Evolutionary conservation across 129 eudicot genomes (phyloP), one percentile per base, ranked within the genome.

Genomic region (Gnaphalium uliginosum): DNA sequence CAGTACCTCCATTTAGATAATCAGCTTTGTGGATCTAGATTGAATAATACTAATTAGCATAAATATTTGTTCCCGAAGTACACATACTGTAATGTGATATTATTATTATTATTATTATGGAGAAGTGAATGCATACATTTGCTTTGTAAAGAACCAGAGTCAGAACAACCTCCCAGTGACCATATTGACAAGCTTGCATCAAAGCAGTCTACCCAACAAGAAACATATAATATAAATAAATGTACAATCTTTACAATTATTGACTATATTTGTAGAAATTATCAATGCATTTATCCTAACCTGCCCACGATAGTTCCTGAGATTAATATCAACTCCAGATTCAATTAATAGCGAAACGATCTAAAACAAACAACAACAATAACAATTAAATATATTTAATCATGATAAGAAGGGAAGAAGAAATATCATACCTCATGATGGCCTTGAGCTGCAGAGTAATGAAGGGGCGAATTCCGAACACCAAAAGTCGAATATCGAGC

Each of bases 141-240:
- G 98, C 98, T 65, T 85, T 89, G 83, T 78, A 86, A 43, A 93
- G 90, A 66, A 93, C 83, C 72, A 93, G 81, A 57, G 92, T 90
- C 82, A 86, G 89, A 79, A 89, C 98, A 85, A 95, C 99, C 85
- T 95, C 99, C 99, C 99, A 95, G 23, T 95, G 97, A 68, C 97
- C 99, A 72, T 89, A 88, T 79, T 95, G 99, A 84, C 99, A 95
- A 71, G 97, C 99, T 91, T 95, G 99, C 99, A 95, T 95, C 85
- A 95, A 81, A 56, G 99, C 99, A 78, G 99, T 95, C 99, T 95
- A 87, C 57, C 82, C 88, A 46, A 17, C 73, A 62, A 37, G 2
- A 32, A 29, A 69, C 65, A 18, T 13, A 21, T n/a, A n/a, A 51
- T 65, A 64, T 75, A 26, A 33, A 33, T 27, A 33, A 24, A 39